Conservation (phyloP, 768 basidiomycete genomes). For the Mycena rosella region DNA sequence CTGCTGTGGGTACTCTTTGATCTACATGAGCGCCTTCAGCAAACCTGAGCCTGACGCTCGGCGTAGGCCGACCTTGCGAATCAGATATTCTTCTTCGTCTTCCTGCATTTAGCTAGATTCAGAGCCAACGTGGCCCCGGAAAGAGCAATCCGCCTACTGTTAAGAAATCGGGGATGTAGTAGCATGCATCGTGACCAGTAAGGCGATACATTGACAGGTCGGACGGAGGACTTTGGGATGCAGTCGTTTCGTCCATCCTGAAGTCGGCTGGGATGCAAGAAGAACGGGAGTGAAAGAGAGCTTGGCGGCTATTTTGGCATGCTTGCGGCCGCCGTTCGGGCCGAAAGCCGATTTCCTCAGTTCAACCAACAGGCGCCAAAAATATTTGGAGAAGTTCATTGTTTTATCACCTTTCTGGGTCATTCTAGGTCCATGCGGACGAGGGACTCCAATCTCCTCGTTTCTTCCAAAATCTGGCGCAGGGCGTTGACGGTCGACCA, state of each 20-base stretch:
- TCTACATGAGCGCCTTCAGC: constrained; percentile 57
- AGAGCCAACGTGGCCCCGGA: constrained; percentile 15
- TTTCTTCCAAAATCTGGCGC: too few relatives aligned
- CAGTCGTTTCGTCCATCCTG: constrained; percentile 7
- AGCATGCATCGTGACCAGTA: constrained; percentile 55
- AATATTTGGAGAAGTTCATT: too few relatives aligned
- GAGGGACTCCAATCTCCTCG: too few relatives aligned
- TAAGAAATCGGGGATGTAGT: constrained; percentile 85
- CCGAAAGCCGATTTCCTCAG: background rate
- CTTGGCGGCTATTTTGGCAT: background rate
- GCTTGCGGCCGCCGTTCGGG: background rate
- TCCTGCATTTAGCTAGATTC: constrained; percentile 44
- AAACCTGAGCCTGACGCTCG: constrained; percentile 27
- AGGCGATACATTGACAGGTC: constrained; percentile 49
- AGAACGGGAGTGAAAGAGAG: background rate
- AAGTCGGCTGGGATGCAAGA: background rate
- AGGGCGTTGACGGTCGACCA: too few relatives aligned
- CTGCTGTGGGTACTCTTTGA: constrained; percentile 80
- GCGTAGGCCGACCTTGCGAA: constrained; percentile 71
- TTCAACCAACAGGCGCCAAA: too few relatives aligned
- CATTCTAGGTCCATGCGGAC: too few relatives aligned
- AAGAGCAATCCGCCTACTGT: constrained; percentile 51
- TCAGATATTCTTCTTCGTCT: constrained; percentile 82
- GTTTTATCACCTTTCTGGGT: too few relatives aligned
- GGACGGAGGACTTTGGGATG: background rate